Conservation (phyloP, 139 green algal genomes). For the Ulvella scutata region DNA sequence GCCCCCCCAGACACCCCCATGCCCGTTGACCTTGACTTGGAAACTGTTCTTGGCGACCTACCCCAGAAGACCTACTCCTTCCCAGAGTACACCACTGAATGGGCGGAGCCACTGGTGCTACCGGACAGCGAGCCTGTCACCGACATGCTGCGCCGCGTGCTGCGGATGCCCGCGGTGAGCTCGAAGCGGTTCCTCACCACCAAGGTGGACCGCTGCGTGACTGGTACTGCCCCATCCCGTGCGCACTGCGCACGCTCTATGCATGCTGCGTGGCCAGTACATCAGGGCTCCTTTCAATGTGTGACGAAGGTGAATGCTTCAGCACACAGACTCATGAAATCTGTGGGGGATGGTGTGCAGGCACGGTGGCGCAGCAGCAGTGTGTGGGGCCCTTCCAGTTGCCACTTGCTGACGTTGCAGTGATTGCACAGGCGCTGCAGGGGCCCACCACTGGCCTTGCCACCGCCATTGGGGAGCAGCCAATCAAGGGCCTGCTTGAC, state of each 20-base stretch:
- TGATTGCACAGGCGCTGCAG: constrained; percentile 75
- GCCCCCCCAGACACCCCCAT: constrained; percentile 29
- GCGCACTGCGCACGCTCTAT: not conserved
- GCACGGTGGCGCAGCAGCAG: constrained; percentile 94
- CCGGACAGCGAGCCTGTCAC: constrained; percentile 12
- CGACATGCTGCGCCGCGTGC: constrained; percentile 56
- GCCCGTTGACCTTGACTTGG: constrained; percentile 88
- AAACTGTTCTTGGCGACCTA: constrained; percentile 94
- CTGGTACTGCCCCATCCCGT: constrained; percentile 17
- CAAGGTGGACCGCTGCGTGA: constrained; percentile 90
- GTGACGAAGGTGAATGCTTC: too few species aligned
- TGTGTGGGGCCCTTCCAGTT: constrained; percentile 86
- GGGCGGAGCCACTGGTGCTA: constrained; percentile 33
- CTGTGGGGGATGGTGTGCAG: too few species aligned
- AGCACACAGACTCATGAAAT: too few species aligned
- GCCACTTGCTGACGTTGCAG: constrained; percentile 78
- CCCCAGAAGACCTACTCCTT: constrained; percentile 91
- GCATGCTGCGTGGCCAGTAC: too few species aligned
- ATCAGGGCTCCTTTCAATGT: too few species aligned
- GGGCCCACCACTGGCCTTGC: constrained; percentile 54
- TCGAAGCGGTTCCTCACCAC: constrained; percentile 98
- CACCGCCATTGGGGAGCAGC: constrained; percentile 91
- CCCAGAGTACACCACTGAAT: constrained; percentile 10
- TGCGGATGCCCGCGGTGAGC: constrained; percentile 78
- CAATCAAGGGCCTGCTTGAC: constrained; percentile 87